Base-by-base conservation (phyloP, 2,329 filamentous ascomycete species). In the Pseudocercospora musae region DNA sequence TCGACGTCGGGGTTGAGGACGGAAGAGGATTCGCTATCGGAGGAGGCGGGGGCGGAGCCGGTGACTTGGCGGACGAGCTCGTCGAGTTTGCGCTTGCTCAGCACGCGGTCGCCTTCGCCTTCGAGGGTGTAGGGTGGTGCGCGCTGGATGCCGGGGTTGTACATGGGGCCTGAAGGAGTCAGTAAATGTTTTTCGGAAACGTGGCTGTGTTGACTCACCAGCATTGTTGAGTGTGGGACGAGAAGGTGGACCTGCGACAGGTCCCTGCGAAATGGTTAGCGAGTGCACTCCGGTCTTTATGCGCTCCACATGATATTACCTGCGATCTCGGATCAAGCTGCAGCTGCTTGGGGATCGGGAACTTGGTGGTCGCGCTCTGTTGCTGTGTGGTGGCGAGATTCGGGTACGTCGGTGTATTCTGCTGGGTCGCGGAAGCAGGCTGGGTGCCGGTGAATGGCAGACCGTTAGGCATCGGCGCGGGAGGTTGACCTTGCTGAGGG, bases 71-170 rank as follows among this genome's bases (percentile, higher is more conserved):
- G 87, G 8, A 98, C 93, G 40, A 99, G 84, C 75, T 97, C 94
- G 73, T 99, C 93, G 44, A 99, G 84, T 79, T 96, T 98, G 80
- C 96, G 96, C 85, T 97, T 97, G 79, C 90, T 96, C n/a, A 99
- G 82, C 0, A 99, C 90, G 48, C 93, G 89, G 71, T 97, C 92
- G 25, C 92, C 92, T 73, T 96, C 93, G 29, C 91, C 91, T 74
- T 98, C 94, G 62, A 97, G 87, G 60, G 91, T 90, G 76, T 91
- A 96, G 0, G 88, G 87, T 0, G 92, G 91, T 49, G 91, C 86
- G 73, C 92, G 93, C 59, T 88, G 81, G 64, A 98, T 85, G 1
- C 91, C 91, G 0, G 95, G 93, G 72, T 96, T 92, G 57, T 89
- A 88, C 84, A 97, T 90, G 55, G 95, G 88, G 58, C 92, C 92